Evolutionary conservation across 164 flowering plant genomes (phyloP), one percentile per base, ranked within the genome.

Genomic region (Tetracentron sinense): DNA sequence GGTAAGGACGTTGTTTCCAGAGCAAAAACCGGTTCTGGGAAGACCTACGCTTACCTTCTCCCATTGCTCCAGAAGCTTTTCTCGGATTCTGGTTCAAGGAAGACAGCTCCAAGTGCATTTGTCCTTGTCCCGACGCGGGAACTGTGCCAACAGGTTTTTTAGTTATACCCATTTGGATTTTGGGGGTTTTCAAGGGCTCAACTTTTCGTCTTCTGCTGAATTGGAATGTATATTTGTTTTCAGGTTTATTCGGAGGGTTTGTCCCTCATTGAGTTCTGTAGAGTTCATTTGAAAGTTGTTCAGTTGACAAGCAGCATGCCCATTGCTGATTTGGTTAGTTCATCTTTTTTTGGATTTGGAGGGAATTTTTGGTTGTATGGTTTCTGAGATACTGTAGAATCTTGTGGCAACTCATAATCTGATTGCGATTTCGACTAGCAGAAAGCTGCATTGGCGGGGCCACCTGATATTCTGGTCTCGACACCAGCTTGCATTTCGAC

Each of bases 21-120:
- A 31, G 97, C 97, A 2, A 88, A 87, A 71, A 95, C 99, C 6
- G 99, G 99, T 54, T 92, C 99, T 1, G 99, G 99, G 19, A 95
- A 95, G 74, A 95, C 99, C 14, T 87, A 83, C 27, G 96, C 99
- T 1, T 95, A 91, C 60, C 84, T 95, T 10, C 89, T 95, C 26
- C 99, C 99, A 1, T 63, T 92, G 78, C 85, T 95, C 17, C 99
- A 95, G 70, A 95, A 88, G 78, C 80, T 92, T 21, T 82, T 89
- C 47, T 61, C 82, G 4, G 85, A 75, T 46, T 64, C 74, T 10
- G 72, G 66, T 50, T 49, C 80, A 1, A 72, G 53, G 46, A 86
- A 78, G 63, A 75, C 65, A 54, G 92, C 86, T 31, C 96, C 97
- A 0, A 66, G 75, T 35, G 89, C 87, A 0, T 69, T 92, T 31